Evolutionary conservation across 495 filamentous ascomycete genomes (phyloP), one percentile per base, ranked within the genome.

Genomic region (Xylaria flabelliformis): DNA sequence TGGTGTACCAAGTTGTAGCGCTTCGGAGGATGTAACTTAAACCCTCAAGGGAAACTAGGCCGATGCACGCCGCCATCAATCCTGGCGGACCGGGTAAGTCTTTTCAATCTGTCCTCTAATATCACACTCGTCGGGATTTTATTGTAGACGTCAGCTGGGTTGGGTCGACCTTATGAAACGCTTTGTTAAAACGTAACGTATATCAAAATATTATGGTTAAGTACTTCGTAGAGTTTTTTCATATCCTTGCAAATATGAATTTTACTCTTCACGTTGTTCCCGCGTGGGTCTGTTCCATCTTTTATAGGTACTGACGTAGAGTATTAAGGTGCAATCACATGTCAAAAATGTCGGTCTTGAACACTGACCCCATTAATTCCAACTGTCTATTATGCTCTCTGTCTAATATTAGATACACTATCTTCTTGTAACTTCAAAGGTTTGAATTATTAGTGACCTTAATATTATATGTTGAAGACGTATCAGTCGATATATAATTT

Each of bases 291-390:
- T 29, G 10, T 26, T 26, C n/a, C 50, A 56, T 29, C 51, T 61
- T 36, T 39, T 39, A 39, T 21, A 12, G 1, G 29, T 12, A 39
- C 29, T 61, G 32, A 36, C 55, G 17, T 39, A 39, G 4, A 39
- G 36, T 36, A 39, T 61, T 61, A 32, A 39, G 46, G 32, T 46
- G 44, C 19, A 51, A 66, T 66, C 64, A 66, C 64, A 66, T 66
- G 64, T 39, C 64, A 66, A 51, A 50, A 53, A n/a, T n/a, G 9
- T 66, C 10, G 44, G 63, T 50, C 44, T 42, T 32, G 5, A 34
- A 17, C 53, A 55, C 24, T 10, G 21, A 12, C 26, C 12, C 12
- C 6, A 58, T 34, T 34, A 17, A 46, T 17, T 46, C 55, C 55
- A 13, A 17, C 51, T 58, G 13, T 19, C 15, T 34, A 58, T 34